Evolutionary conservation across 495 filamentous ascomycete species (phyloP).

Genomic region (Tetracladium setigerum): DNA sequence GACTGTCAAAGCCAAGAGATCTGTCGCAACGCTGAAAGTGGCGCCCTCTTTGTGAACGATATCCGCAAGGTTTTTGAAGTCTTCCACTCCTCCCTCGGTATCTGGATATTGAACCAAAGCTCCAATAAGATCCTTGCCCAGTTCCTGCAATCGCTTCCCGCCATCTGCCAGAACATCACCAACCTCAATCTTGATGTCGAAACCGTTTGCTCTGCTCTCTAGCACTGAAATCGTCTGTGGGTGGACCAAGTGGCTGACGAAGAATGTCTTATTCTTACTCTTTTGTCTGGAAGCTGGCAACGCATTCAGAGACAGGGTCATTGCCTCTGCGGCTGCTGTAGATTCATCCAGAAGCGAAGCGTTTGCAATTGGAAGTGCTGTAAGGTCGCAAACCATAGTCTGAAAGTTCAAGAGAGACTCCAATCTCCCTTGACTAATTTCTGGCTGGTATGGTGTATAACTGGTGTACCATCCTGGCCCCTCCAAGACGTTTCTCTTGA

Average conservation of each 20-base stretch:
- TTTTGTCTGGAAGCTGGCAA: slow-evolving; percentile 67
- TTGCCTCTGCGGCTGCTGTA: slow-evolving; percentile 92
- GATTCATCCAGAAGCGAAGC: slow-evolving; percentile 91
- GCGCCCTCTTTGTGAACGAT: slow-evolving; percentile 72
- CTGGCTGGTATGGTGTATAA: slow-evolving; percentile 97
- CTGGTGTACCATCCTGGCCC: slow-evolving; percentile 97
- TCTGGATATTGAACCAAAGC: slow-evolving; percentile 94
- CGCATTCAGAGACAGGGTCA: slow-evolving; percentile 85
- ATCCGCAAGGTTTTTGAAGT: slow-evolving; percentile 68
- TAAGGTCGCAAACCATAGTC: slow-evolving; percentile 87
- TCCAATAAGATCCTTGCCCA: slow-evolving; percentile 81
- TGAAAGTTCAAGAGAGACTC: slow-evolving; percentile 97
- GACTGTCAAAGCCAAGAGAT: slow-evolving; percentile 82
- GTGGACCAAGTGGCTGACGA: slow-evolving; percentile 78
- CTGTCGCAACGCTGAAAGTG: slow-evolving; percentile 83
- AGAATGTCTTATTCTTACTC: slow-evolving; percentile 66
- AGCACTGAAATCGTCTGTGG: slow-evolving; percentile 88
- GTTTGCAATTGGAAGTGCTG: slow-evolving; percentile 83
- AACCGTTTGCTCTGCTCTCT: slow-evolving; percentile 82
- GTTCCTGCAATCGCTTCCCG: slow-evolving; percentile 54
- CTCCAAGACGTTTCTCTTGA: slow-evolving; percentile 91
- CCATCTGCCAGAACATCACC: slow-evolving; percentile 61
- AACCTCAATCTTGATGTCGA: slow-evolving; percentile 73
- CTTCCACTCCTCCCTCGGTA: slow-evolving; percentile 73
- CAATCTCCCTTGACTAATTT: slow-evolving; percentile 91